These are phyloP conservation scores for Calonectria pteridis DNA, from an alignment of 2,329 filamentous ascomycete species.

Conservation along the genomic window DNA sequence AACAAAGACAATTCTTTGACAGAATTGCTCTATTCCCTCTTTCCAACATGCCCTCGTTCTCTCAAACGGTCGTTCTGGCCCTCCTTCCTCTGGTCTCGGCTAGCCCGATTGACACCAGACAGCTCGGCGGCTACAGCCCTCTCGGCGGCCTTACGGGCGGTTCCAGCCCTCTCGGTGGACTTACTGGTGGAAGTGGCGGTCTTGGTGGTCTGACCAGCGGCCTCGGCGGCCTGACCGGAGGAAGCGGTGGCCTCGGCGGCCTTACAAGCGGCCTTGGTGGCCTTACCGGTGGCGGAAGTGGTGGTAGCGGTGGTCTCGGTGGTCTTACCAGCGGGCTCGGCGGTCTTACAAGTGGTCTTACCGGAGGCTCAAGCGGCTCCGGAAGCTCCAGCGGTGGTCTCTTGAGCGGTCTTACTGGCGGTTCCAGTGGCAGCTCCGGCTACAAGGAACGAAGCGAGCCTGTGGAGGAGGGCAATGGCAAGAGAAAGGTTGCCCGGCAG, in stretches of 20 bases:
- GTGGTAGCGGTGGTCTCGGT: neutral
- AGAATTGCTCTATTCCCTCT: slow-evolving; percentile 12
- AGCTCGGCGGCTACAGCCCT: neutral
- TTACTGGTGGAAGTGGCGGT: neutral
- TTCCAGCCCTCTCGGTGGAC: neutral
- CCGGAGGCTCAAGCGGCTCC: neutral
- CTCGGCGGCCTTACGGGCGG: slow-evolving; percentile 15
- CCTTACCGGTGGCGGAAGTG: neutral
- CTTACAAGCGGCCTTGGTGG: neutral
- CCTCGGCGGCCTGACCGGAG: neutral
- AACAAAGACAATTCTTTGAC: slow-evolving; percentile 15
- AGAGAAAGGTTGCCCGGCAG: neutral
- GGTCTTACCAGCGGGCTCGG: neutral
- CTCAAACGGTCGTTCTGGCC: slow-evolving; percentile 35
- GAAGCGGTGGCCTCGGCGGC: neutral
- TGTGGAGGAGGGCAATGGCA: neutral
- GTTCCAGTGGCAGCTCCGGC: neutral
- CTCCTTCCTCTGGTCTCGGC: slow-evolving; percentile 40
- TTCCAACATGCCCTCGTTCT: slow-evolving; percentile 35
- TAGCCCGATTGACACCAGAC: slow-evolving; percentile 25
- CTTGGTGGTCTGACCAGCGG: neutral
- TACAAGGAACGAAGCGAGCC: neutral
- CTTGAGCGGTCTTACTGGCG: neutral
- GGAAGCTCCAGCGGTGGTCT: neutral
- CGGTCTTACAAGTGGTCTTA: neutral